These are phyloP conservation scores for Sclerotinia sclerotiorum DNA, from an alignment of 2,329 filamentous ascomycete species.

Conservation along the genomic window DNA sequence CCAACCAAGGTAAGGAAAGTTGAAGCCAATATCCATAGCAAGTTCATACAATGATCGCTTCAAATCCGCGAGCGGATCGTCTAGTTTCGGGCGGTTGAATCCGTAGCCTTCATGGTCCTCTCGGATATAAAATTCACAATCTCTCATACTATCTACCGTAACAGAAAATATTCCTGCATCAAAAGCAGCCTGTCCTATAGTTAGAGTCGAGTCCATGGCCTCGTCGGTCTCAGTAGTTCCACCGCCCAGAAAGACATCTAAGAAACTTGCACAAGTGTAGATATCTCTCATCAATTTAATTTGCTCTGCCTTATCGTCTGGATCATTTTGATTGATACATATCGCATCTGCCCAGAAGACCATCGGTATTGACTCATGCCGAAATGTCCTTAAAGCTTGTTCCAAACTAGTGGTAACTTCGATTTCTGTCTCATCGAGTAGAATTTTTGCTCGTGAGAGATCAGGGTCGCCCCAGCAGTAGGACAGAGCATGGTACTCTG, in stretches of 20 bases:
- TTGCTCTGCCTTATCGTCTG: conserved; percentile 24
- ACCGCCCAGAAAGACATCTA: conserved; percentile 24
- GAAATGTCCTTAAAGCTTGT: conserved; percentile 24
- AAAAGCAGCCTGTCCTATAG: conserved; percentile 19
- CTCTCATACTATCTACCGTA: conserved; percentile 1
- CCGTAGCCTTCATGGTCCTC: conserved; percentile 6
- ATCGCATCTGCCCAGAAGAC: conserved; percentile 26
- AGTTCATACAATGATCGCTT: conserved; percentile 17
- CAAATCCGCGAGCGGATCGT: neutral
- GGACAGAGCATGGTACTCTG: conserved; percentile 23
- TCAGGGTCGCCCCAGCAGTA: conserved; percentile 21
- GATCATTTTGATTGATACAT: conserved; percentile 28
- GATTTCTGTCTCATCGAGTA: conserved; percentile 21
- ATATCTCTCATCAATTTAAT: conserved; percentile 25
- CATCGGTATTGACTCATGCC: conserved; percentile 4
- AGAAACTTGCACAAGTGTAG: conserved; percentile 21
- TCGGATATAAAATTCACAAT: conserved; percentile 10
- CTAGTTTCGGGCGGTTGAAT: conserved; percentile 7
- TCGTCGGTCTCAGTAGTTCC: conserved; percentile 21
- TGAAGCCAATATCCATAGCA: conserved; percentile 7
- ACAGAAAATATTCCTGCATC: conserved; percentile 19
- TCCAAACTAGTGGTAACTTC: conserved; percentile 26
- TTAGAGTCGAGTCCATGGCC: conserved; percentile 16
- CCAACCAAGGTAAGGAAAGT: conserved; percentile 18
- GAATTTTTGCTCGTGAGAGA: conserved; percentile 6